Evolutionary conservation across 495 filamentous ascomycete species (phyloP), one percentile per base, ranked within the genome.

Genomic region (Chaetomium cochliodes): DNA sequence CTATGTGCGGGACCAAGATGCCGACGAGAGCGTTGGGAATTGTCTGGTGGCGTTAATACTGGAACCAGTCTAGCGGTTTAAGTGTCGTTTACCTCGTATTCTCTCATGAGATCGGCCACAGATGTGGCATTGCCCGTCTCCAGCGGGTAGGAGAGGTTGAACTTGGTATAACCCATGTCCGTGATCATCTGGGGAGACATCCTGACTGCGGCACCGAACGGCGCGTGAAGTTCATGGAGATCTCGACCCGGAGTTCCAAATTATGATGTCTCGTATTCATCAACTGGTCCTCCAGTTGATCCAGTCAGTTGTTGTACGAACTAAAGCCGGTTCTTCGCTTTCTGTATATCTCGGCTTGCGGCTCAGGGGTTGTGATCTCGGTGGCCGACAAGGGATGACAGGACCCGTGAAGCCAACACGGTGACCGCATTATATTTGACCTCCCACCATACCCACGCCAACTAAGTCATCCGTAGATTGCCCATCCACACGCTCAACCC

Each of bases 1-100:
- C 44, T 28, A 70, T 66, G 65, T 73, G 73, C 2, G 71, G 71
- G 26, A 73, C 60, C 0, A 75, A 63, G 18, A 75, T 67, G 41
- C 73, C 73, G 22, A 69, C 64, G 26, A 75, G 65, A 20, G 70
- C 67, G 16, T 67, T 71, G 1, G 73, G 63, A 50, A 73, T 65
- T 50, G 30, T 41, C 51, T 54, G 26, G 51, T n/a, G 20, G 13
- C n/a, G 51, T 54, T 9, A 54, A 28, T 11, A 18, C 6, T 6
- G n/a, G 1, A 23, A 5, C n/a, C 6, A 20, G 12, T 4, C n/a
- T 0, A 12, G 26, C 12, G 20, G 33, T 12, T 20, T 3, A 26
- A 41, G 22, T 1, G n/a, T 25, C 0, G 23, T 5, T 26, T 41
- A 56, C 53, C 30, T 39, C 33, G 12, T 41, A 18, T 13, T 6